A percentile compares a stretch with the other conserved stretches of the same genome.
These are phyloP conservation scores for Fusarium sp. DNA, from an alignment of 2,329 filamentous ascomycete species.

Conservation along the genomic window DNA sequence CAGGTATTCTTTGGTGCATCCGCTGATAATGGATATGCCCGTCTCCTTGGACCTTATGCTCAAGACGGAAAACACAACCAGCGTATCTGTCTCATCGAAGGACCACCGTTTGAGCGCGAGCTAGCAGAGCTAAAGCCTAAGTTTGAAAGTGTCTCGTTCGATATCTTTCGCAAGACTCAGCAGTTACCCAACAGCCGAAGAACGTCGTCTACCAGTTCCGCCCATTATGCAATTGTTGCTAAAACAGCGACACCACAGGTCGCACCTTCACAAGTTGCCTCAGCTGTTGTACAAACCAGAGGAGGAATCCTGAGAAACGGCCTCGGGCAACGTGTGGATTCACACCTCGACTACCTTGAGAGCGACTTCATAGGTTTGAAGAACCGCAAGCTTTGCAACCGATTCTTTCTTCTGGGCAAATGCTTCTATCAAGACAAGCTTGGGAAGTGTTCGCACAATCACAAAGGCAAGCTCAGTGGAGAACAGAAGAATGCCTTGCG, in stretches of 20 bases:
- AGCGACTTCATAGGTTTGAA: conserved; percentile 42
- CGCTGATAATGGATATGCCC: conserved; percentile 56
- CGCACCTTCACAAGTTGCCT: no score
- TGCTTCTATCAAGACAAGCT: conserved; percentile 13
- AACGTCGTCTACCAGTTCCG: conserved; percentile 17
- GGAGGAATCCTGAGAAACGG: conserved; percentile 34
- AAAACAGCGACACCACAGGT: neutral
- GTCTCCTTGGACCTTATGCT: conserved; percentile 49
- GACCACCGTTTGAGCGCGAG: conserved; percentile 52
- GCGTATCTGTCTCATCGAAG: conserved; percentile 53
- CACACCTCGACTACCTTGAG: conserved; percentile 23
- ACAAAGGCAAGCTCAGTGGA: conserved; percentile 36
- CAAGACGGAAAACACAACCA: conserved; percentile 35
- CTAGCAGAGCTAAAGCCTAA: conserved; percentile 46
- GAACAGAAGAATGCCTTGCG: conserved; percentile 44
- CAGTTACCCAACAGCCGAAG: conserved; percentile 32
- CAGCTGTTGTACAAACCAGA: no score
- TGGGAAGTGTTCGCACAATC: conserved; percentile 42
- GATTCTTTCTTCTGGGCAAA: conserved; percentile 45
- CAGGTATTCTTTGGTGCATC: conserved; percentile 56
- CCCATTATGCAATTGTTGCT: conserved; percentile 13
- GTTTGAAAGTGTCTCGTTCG: conserved; percentile 43
- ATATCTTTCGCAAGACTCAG: conserved; percentile 39
- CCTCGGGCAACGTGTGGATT: conserved; percentile 46
- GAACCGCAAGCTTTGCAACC: conserved; percentile 48